Evolutionary conservation across 495 filamentous ascomycete genomes (phyloP), one percentile per base, ranked within the genome.

Genomic region (Aspergillus heteromorphus): DNA sequence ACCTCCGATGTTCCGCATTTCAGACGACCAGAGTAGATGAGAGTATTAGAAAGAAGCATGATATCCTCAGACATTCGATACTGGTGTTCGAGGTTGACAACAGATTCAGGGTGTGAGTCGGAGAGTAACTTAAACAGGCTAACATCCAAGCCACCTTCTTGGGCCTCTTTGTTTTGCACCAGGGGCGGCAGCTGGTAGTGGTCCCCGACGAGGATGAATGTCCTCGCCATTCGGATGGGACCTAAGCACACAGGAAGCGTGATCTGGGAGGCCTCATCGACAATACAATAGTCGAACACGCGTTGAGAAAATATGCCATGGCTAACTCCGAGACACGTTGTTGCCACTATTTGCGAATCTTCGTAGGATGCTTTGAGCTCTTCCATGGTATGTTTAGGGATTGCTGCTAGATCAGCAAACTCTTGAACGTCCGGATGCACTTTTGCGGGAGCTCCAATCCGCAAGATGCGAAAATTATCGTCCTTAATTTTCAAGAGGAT

Each of bases 31-130:
- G 85, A 78, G 70, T 98, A 98, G 65, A 98, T 96, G 23, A 98
- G 83, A 6, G 81, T 88, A 72, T 97, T 97, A 50, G 89, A 91
- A 20, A 98, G 80, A 11, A 83, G 79, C 93, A 97, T 97, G 49
- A 98, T 87, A 27, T 97, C 92, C 45, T 91, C 86, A 62, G 89
- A 95, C 93, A 98, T 98, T 60, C 93, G 90, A 62, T 98, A 98
- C 66, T 98, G 93, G 59, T 95, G 90, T 61, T 92, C 91, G 1
- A 98, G 83, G 56, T 87, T 92, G 58, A 92, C 87, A 10, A 97
- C 91, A 1, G 91, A 89, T 19, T 80, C 66, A 0, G 93, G 93
- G 57, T 97, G 91, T 0, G 79, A 79, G 60, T 97, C 92, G 14
- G 88, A 96, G 19, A 98, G 82, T 9, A 91, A 75, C 61, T 93